These are phyloP conservation scores for Kernera saxatilis DNA, from an alignment of 345 rosid species.

Conservation along the genomic window DNA sequence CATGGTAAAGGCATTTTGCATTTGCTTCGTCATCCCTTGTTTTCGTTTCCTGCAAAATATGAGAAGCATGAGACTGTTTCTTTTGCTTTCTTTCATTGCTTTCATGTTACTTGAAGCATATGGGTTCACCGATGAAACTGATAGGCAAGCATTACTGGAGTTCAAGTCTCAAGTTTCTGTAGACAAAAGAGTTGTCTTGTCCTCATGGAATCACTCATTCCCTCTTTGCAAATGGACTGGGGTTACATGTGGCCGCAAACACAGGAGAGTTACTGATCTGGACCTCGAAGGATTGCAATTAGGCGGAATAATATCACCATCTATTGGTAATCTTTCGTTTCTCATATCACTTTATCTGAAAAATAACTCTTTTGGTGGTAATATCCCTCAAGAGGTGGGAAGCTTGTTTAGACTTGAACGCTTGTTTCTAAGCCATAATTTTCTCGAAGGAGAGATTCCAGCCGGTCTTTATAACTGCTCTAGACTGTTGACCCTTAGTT, in stretches of 20 bases:
- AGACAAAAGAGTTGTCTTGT: neutral
- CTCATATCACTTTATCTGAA: neutral
- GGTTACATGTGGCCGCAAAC: conserved; percentile 9
- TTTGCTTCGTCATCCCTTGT: too few species aligned
- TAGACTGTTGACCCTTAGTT: neutral
- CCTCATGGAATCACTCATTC: conserved; percentile 22
- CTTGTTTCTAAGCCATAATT: neutral
- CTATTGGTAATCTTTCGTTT: neutral
- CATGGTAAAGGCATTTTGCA: too few species aligned
- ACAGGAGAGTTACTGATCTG: neutral
- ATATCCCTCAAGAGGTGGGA: neutral
- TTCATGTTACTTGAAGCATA: neutral
- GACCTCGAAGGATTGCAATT: neutral
- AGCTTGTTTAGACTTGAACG: neutral
- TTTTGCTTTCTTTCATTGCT: neutral
- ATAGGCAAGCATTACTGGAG: neutral
- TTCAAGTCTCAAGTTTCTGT: conserved; percentile 4
- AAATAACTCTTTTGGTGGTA: neutral
- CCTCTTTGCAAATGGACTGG: conserved; percentile 31
- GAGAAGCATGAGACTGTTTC: neutral
- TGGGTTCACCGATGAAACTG: neutral
- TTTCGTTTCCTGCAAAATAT: too few species aligned
- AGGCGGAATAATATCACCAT: neutral
- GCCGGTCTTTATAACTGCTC: neutral
- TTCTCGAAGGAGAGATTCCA: neutral